Evolutionary conservation across 176 grass and related monocot species (phyloP).

Genomic region (Triticum aestivum): IWGSC_CS_RefSeq_v2.1 NC_057802.1:37855134-37855633

Average conservation of each 20-base stretch:
- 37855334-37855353: neutral
- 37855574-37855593: neutral
- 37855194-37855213: neutral
- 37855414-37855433: neutral
- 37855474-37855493: slow-evolving; percentile 78
- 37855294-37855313: slow-evolving; percentile 96
- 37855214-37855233: neutral
- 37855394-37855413: neutral
- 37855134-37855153: slow-evolving; percentile 94
- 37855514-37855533: slow-evolving; percentile 15
- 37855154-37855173: neutral
- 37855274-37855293: slow-evolving; percentile 95
- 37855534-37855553: neutral
- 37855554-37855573: neutral
- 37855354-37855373: neutral
- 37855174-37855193: slow-evolving; percentile 1
- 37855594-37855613: slow-evolving; percentile 40
- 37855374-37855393: neutral
- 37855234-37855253: slow-evolving; percentile 15
- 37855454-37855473: slow-evolving; percentile 81
- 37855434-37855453: slow-evolving; percentile 49
- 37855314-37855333: slow-evolving; percentile 68
- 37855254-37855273: slow-evolving; percentile 89
- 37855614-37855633: slow-evolving; percentile 75
- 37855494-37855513: slow-evolving; percentile 59